These are phyloP conservation scores for Raffaelea albimanens DNA, from an alignment of 2,329 filamentous ascomycete species.

Conservation along the genomic window DNA sequence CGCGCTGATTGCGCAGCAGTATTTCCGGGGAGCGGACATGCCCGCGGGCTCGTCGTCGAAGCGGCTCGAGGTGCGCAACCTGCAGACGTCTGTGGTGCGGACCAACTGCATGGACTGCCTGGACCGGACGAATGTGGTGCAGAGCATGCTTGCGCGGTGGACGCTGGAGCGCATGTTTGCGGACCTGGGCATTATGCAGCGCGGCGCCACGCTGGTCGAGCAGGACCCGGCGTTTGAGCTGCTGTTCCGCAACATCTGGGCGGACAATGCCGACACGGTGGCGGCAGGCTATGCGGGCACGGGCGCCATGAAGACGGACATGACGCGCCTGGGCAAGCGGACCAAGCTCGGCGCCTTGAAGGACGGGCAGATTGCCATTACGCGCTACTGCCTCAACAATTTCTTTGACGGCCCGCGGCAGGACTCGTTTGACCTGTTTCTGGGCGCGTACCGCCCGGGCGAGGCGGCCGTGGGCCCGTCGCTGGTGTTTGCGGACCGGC, in stretches of 20 bases:
- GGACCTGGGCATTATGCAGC: constrained; percentile 69
- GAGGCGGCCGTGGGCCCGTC: constrained; percentile 58
- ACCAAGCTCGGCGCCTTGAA: constrained; percentile 78
- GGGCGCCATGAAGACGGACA: constrained; percentile 94
- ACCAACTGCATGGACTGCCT: constrained; percentile 99
- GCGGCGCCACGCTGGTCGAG: constrained; percentile 64
- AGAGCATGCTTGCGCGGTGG: constrained; percentile 91
- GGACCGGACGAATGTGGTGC: constrained; percentile 94
- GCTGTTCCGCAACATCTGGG: constrained; percentile 95
- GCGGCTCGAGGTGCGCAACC: constrained; percentile 67
- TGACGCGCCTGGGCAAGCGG: constrained; percentile 84
- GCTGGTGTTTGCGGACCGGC: constrained; percentile 71
- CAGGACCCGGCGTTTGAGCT: constrained; percentile 77
- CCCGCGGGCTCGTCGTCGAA: too few relatives aligned
- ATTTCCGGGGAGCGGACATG: constrained; percentile 87
- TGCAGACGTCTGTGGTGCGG: constrained; percentile 83
- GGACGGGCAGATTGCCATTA: constrained; percentile 80
- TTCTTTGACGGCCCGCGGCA: constrained; percentile 89
- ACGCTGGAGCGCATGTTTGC: constrained; percentile 81
- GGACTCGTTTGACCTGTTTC: constrained; percentile 90
- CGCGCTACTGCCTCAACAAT: constrained; percentile 87
- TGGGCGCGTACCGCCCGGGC: constrained; percentile 74
- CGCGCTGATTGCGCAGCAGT: constrained; percentile 68
- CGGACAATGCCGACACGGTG: constrained; percentile 94
- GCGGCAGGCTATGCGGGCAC: constrained; percentile 91